Base-by-base conservation (phyloP, 345 rosid species). In the Brassica napus region DNA sequence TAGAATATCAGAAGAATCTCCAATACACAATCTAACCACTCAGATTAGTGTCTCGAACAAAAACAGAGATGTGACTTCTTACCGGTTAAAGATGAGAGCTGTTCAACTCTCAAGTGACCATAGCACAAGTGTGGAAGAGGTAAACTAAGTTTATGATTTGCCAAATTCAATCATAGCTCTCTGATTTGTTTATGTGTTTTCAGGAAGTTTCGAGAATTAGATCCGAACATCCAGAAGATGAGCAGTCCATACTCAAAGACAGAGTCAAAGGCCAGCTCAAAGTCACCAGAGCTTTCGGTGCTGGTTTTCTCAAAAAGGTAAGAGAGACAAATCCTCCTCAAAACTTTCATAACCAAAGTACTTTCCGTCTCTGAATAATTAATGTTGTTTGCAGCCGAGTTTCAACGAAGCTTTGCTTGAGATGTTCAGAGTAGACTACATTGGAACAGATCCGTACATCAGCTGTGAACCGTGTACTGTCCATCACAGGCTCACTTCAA, bases 1-100 rank as follows among this genome's bases (percentile, higher is more conserved):
- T 80, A 90, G 97, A 84, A 94, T 94, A 76, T 94, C 98, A 14
- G 98, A 94, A 78, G 98, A 94, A 85, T 94, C 98, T 67, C 98
- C 98, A 4, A 87, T 92, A 87, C 98, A 89, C 80, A 87, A 84
- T 66, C 97, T 79, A 63, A 87, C 86, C 47, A 85, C 85, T 85
- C 97, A 86, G 78, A 87, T 89, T 68, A 88, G 84, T 68, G 84
- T 89, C 80, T 79, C 89, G 68, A 92, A 92, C 86, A 94, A 91
- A 85, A 91, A 89, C 65, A 86, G 92, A 77, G 98, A 94, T 86
- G 88, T 94, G 42, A 87, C 97, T 15, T 77, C 89, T 39, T 94
- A 91, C 84, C 84, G 94, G 81, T 82, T 94, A 82, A 92, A 89
- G 87, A 92, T 94, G 97, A 92, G 92, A 77, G 98, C 98, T n/a